phyloP scores from a whole-genome alignment of 345 rosid genomes.

The Sisymbrium irio region DNA sequence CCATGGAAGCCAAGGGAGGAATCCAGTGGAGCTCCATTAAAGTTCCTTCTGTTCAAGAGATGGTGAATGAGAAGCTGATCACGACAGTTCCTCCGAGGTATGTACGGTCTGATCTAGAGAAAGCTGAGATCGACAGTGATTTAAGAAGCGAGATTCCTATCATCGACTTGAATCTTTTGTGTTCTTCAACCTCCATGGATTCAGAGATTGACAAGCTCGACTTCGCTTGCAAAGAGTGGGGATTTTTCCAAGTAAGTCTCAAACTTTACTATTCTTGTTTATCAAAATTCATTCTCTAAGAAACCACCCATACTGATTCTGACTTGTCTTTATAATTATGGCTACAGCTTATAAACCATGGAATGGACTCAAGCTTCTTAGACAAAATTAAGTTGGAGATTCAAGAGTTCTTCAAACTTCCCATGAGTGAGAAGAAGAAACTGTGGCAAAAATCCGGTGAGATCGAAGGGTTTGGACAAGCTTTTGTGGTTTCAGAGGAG shows the following conservation, averaged over 20 bases:
- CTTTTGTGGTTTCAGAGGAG: conserved; percentile 27
- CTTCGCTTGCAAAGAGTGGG: conserved; percentile 58
- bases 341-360: conserved; percentile 30
- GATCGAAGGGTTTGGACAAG: conserved; percentile 33
- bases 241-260: conserved; percentile 36
- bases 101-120: conserved; percentile 11
- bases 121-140: background rate
- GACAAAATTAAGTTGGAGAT: conserved; percentile 26
- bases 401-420: conserved; percentile 31
- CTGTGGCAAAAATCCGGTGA: conserved; percentile 18
- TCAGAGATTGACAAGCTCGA: conserved; percentile 40
- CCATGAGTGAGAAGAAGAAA: conserved; percentile 31
- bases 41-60: conserved; percentile 31
- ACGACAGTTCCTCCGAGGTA: conserved; percentile 22
- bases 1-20: conserved; percentile 10
- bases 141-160: conserved; percentile 1
- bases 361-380: conserved; percentile 20
- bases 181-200: conserved; percentile 5
- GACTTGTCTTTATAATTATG: background rate
- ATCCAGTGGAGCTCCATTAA: conserved; percentile 6
- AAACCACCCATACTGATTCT: background rate
- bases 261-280: background rate
- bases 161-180: conserved; percentile 16
- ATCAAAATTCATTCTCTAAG: too few species aligned
- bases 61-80: conserved; percentile 15